phyloP scores from a whole-genome alignment of 75 land plant genomes.

The Chamaecyparis obtusa region DNA sequence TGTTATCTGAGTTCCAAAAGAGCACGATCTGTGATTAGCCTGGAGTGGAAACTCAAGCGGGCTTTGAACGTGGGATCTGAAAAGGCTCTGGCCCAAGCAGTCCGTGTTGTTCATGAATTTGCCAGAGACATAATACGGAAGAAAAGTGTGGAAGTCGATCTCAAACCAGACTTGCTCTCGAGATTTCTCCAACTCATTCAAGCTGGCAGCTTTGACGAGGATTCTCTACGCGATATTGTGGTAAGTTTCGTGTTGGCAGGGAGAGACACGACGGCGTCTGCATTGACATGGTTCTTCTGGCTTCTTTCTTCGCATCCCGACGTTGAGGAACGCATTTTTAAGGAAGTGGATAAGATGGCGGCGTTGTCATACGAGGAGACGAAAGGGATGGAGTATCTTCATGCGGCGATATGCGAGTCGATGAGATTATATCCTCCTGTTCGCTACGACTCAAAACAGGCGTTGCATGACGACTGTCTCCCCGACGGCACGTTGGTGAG shows the following conservation, averaged over 20 bases:
- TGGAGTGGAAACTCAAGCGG: too few species aligned
- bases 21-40: too few species aligned
- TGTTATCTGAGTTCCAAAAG: too few species aligned
- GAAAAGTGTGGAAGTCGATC: neutral
- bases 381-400: slow-evolving; percentile 27
- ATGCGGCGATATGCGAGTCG: slow-evolving; percentile 25
- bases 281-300: slow-evolving; percentile 15
- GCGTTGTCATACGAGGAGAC: slow-evolving; percentile 17
- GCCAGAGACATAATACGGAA: slow-evolving; percentile 16
- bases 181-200: slow-evolving; percentile 17
- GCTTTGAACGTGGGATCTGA: too few species aligned
- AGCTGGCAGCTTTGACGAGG: neutral
- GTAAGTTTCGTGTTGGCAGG: slow-evolving; percentile 9
- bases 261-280: slow-evolving; percentile 3
- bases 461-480: slow-evolving; percentile 6
- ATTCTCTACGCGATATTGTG: neutral
- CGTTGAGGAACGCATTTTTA: neutral
- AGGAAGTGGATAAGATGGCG: neutral
- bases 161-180: slow-evolving; percentile 19
- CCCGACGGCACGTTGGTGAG: slow-evolving; percentile 26
- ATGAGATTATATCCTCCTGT: slow-evolving; percentile 31
- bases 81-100: slow-evolving; percentile 17
- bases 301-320: neutral
- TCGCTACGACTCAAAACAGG: slow-evolving; percentile 15
- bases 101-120: too few species aligned